Conservation (phyloP, 768 basidiomycete genomes). For the Leccinum pellstonianum region DNA sequence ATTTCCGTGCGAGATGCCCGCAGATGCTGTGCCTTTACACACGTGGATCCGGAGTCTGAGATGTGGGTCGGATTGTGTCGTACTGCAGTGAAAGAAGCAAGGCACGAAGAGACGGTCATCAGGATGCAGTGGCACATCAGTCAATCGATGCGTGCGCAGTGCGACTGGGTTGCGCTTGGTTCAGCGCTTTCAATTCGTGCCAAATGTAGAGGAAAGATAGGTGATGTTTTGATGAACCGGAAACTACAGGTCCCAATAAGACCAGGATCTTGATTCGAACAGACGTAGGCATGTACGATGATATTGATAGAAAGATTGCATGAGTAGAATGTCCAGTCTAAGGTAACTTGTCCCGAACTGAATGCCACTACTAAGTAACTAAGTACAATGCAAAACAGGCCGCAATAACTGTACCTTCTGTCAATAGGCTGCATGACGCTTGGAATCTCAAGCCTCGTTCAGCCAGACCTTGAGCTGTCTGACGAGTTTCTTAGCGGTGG, state of each 20-base stretch:
- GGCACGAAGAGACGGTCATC: slow-evolving; percentile 24
- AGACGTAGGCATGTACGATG: not conserved
- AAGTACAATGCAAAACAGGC: not conserved
- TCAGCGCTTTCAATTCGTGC: too few species aligned
- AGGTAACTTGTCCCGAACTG: not conserved
- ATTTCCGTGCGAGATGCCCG: too few species aligned
- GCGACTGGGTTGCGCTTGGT: too few species aligned
- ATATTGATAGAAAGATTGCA: not conserved
- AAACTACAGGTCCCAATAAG: too few species aligned
- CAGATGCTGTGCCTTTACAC: too few species aligned
- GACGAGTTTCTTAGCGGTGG: slow-evolving; percentile 51
- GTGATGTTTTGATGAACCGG: too few species aligned
- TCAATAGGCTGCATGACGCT: not conserved
- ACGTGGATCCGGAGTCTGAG: too few species aligned
- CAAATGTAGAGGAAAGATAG: too few species aligned
- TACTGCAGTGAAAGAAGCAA: slow-evolving; percentile 12
- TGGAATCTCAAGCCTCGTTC: slow-evolving; percentile 14
- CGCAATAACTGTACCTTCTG: not conserved
- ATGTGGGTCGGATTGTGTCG: slow-evolving; percentile 19
- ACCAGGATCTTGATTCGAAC: not conserved
- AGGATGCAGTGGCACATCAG: slow-evolving; percentile 16
- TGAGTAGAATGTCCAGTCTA: not conserved
- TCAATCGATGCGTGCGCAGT: too few species aligned
- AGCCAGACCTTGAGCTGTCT: slow-evolving; percentile 47
- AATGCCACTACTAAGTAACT: not conserved